These are phyloP conservation scores for Thelephora terrestris DNA, from an alignment of 1,284 basidiomycete species.

Conservation along the genomic window DNA sequence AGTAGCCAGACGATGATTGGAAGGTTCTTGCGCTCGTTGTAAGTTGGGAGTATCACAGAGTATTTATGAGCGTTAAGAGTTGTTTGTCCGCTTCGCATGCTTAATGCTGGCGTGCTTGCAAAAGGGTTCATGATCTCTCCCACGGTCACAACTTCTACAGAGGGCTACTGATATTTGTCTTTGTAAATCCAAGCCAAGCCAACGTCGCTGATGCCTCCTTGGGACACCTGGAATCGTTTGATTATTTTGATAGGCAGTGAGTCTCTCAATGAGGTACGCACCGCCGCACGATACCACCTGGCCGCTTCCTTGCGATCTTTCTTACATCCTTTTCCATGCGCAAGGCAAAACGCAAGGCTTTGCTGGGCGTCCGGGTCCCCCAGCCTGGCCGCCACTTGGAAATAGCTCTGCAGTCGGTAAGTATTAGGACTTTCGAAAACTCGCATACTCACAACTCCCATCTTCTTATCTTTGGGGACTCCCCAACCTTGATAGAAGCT, in stretches of 20 bases:
- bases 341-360: conserved; percentile 76
- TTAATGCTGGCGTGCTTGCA: conserved; percentile 39
- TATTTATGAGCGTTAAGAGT: conserved; percentile 64
- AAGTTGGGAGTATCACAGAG: conserved; percentile 86
- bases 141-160: neutral
- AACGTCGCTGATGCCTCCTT: conserved; percentile 63
- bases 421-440: neutral
- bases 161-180: conserved; percentile 47
- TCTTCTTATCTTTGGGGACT: conserved; percentile 74
- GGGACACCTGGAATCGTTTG: conserved; percentile 39
- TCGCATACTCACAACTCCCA: conserved; percentile 58
- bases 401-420: conserved; percentile 55
- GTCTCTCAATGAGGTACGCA: conserved; percentile 25
- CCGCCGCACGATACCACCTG: conserved; percentile 82
- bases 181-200: conserved; percentile 87
- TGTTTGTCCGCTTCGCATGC: conserved; percentile 51
- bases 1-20: conserved; percentile 82
- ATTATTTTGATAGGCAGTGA: conserved; percentile 6
- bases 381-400: conserved; percentile 71
- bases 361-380: conserved; percentile 84
- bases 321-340: conserved; percentile 83
- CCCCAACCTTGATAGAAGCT: conserved; percentile 93
- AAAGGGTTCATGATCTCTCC: conserved; percentile 49
- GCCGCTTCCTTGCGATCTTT: conserved; percentile 82
- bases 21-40: conserved; percentile 88